phyloP scores from a whole-genome alignment of 23 red algal species.

The Agarophyton chilense region DNA sequence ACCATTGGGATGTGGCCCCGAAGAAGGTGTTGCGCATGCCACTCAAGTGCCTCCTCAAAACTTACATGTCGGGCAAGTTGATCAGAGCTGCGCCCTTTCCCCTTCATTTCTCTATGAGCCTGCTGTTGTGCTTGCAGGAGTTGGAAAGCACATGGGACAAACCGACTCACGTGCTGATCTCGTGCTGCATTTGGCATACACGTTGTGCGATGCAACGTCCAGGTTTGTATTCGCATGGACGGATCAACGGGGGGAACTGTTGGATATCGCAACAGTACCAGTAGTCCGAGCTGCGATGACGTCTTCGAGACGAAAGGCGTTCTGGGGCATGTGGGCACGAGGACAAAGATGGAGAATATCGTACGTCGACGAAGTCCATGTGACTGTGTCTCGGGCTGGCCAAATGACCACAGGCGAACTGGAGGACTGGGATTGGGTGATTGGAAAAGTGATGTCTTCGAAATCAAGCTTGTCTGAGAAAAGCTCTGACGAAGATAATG shows the following conservation, averaged over 20 bases:
- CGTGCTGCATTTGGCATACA: slow-evolving; percentile 57
- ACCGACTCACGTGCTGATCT: slow-evolving; percentile 27
- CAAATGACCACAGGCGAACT: slow-evolving; percentile 28
- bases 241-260: slow-evolving; percentile 48
- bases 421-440: slow-evolving; percentile 68
- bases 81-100: slow-evolving; percentile 56
- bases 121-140: slow-evolving; percentile 61
- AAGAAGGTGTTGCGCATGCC: slow-evolving; percentile 6
- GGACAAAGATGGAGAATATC: slow-evolving; percentile 66
- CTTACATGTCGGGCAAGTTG: slow-evolving; percentile 32
- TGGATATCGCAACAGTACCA: slow-evolving; percentile 54
- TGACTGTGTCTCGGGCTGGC: slow-evolving; percentile 46
- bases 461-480: slow-evolving; percentile 32
- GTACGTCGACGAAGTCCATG: slow-evolving; percentile 58
- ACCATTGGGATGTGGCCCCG: slow-evolving; percentile 10
- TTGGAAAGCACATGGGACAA: slow-evolving; percentile 62
- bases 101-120: slow-evolving; percentile 68
- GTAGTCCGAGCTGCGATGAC: slow-evolving; percentile 16
- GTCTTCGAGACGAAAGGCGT: slow-evolving; percentile 44
- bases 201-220: slow-evolving; percentile 23
- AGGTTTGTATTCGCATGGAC: slow-evolving; percentile 70
- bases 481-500: slow-evolving; percentile 8
- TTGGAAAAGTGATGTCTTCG: slow-evolving; percentile 51
- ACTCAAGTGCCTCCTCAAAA: background rate
- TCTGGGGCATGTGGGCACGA: slow-evolving; percentile 67